These are phyloP conservation scores for Nicotiana rustica DNA, from an alignment of 305 asterid species.

Conservation along the genomic window DNA sequence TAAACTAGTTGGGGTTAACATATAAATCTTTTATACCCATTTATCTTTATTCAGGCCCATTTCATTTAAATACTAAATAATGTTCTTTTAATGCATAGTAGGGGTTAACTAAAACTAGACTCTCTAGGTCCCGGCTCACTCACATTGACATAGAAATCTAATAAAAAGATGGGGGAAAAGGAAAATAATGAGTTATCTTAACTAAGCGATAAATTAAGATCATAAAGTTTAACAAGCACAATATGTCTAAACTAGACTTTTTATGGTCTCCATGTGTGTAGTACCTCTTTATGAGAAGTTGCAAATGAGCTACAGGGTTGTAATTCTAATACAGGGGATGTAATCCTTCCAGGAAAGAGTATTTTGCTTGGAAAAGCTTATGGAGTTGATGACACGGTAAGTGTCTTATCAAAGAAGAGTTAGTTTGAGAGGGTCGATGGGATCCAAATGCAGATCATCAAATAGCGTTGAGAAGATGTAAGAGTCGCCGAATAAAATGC, in stretches of 20 bases:
- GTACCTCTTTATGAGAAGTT: neutral
- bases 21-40: conserved; percentile 9
- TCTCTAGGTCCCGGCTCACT: neutral
- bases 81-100: conserved; percentile 6
- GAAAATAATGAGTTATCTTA: conserved; percentile 1
- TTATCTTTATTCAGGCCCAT: neutral
- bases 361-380: neutral
- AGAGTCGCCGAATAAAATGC: neutral
- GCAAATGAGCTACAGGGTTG: neutral
- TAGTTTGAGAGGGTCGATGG: conserved; percentile 7
- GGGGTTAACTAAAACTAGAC: neutral
- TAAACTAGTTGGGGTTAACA: conserved; percentile 9
- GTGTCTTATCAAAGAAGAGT: neutral
- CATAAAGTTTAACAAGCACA: neutral
- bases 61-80: neutral
- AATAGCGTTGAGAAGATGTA: neutral
- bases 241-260: neutral
- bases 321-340: neutral
- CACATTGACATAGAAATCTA: neutral
- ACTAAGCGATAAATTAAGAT: neutral
- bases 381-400: neutral
- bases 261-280: neutral
- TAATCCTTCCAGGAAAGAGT: neutral
- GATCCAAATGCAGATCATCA: conserved; percentile 5
- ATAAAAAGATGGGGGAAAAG: neutral